Base-by-base conservation (phyloP, 2,329 filamentous ascomycete genomes). In the Exutisphaerella laricina region DNA sequence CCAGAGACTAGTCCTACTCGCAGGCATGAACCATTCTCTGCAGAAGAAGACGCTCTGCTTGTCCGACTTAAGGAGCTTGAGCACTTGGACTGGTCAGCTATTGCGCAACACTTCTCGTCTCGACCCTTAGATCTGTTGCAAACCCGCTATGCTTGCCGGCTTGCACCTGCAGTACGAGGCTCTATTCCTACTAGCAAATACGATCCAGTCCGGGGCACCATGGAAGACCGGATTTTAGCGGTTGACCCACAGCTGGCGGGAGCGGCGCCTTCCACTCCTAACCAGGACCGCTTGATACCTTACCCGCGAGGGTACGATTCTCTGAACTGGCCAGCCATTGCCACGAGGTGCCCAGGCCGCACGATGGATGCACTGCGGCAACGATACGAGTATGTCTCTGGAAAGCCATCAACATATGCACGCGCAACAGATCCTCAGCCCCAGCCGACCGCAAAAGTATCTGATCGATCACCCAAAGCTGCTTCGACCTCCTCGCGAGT, bases 241-340 rank as follows among this genome's bases (percentile, higher is more conserved):
- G 39, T 28, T 14, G 39, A 41, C n/a, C 39, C 39, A 3, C 9
- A 20, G n/a, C 25, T 41, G 21, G 39, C 28, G 9, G 39, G 39
- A 8, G 13, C 13, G 8, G 20, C 17, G 14, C 14, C 13, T 18
- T 41, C 10, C 20, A 26, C 12, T 10, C 39, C 18, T n/a, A 21
- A 22, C 17, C 30, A 41, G 9, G 39, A 41, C 12, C 7, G 10
- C 4, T n/a, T 20, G 13, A 35, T 41, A 12, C 22, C 20, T 20
- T n/a, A 16, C 4, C n/a, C 35, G 20, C 32, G 22, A 16, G 30
- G 35, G 4, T 12, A 42, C 12, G 28, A 35, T 3, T 12, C 21
- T 23, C 30, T 47, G 8, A 46, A 41, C 5, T 68, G 65, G 63
- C 30, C 43, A 3, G 48, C 61, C 1, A 64, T 69, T 6, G 58